phyloP scores from a whole-genome alignment of 2,329 filamentous ascomycete genomes.

The Cladobotryum mycophilum region DNA sequence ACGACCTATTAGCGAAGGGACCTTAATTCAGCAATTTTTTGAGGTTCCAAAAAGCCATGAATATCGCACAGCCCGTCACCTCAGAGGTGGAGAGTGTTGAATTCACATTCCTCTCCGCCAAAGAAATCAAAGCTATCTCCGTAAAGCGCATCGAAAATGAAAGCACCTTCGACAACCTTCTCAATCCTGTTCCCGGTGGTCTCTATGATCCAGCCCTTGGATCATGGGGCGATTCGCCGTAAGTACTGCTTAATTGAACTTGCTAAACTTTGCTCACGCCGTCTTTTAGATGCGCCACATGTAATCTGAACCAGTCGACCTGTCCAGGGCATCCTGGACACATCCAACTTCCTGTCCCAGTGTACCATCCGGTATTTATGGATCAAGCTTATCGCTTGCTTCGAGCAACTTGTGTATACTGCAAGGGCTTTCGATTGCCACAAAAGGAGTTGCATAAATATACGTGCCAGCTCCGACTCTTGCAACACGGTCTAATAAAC shows the following conservation, averaged over 20 bases:
- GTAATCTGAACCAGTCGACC: constrained; percentile 70
- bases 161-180: constrained; percentile 85
- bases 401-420: constrained; percentile 84
- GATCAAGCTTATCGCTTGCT: constrained; percentile 83
- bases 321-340: constrained; percentile 94
- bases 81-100: constrained; percentile 82
- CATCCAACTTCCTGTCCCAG: constrained; percentile 85
- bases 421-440: constrained; percentile 77
- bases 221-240: constrained; percentile 81
- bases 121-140: constrained; percentile 82
- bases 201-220: constrained; percentile 90
- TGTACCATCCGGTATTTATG: constrained; percentile 96
- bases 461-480: constrained; percentile 74
- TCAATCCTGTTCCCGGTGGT: constrained; percentile 84
- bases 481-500: constrained; percentile 75
- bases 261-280: background rate
- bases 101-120: constrained; percentile 75
- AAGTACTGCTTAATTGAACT: constrained; percentile 20
- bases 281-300: constrained; percentile 77
- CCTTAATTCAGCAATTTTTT: constrained; percentile 1
- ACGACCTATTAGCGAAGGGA: constrained; percentile 2
- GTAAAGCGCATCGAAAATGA: constrained; percentile 92
- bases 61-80: constrained; percentile 72
- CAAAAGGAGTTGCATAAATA: constrained; percentile 71
- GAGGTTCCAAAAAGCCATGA: constrained; percentile 42